Evolutionary conservation across 352 stramenopile species (phyloP), one percentile per base, ranked within the genome.

Genomic region (Globisporangium paroecandrum): DNA sequence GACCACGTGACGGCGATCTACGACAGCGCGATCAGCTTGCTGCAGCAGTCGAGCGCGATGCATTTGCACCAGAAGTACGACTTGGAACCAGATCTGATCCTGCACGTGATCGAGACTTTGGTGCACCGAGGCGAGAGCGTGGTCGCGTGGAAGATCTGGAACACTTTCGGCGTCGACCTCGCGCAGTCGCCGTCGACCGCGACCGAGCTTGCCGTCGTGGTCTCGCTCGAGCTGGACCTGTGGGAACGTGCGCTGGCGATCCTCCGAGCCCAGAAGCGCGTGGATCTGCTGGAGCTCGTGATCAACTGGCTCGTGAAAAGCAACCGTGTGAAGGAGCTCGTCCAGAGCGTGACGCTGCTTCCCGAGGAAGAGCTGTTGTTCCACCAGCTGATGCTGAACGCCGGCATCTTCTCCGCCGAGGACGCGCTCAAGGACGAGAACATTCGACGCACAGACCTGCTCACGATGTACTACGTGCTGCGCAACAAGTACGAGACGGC

Each of bases 91-190:
- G 75, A 90, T 43, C 54, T 93, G 51, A 91, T 94, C 54, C 62
- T 92, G 62, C 82, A 91, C 68, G 76, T 94, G 65, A 73, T 91
- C 4, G 84, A 94, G 66, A 93, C 86, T 13, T 71, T 94, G 55
- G 83, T 93, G 24, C 84, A 94, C 58, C 78, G 84, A 8, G 82
- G 83, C 38, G 83, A 92, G 63, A 89, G 81, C 67, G 69, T 89
- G 27, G 78, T 93, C 25, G 87, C 84, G 25, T 94, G 87, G 87
- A 91, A 94, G 70, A 81, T 94, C n/a, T 93, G 84, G 87, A 91
- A 84, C 38, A 86, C 82, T 6, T 94, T 93, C 63, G 83, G 83
- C 6, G 74, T 93, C 18, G 77, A 91, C 36, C 65, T 93, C 20
- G 64, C 70, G 12, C 58, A 79, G n/a, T 74, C 79, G 7, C 76